These are phyloP conservation scores for Mychonastes homosphaera DNA, from an alignment of 139 green algal species.

Conservation along the genomic window DNA sequence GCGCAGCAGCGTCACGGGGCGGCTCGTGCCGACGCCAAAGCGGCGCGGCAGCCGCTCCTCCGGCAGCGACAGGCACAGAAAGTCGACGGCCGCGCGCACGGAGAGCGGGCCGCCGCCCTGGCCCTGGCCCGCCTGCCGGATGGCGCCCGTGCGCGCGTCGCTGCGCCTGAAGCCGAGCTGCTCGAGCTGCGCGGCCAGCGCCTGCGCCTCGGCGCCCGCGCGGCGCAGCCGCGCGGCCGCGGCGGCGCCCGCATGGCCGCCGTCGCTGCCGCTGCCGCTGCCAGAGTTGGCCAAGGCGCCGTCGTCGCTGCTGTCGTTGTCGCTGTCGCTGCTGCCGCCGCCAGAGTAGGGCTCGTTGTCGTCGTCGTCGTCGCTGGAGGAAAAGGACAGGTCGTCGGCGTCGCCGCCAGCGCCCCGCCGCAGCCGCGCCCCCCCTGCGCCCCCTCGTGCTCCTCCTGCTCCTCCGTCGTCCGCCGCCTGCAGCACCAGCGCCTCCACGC, in stretches of 20 bases:
- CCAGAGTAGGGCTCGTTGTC: background rate
- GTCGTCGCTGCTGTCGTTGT: too few relatives aligned
- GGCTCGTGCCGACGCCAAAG: constrained; percentile 38
- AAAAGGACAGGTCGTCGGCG: too few relatives aligned
- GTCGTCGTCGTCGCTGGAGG: constrained; percentile 1
- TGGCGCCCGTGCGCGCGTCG: constrained; percentile 29
- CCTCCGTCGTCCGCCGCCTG: constrained; percentile 9
- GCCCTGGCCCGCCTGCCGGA: background rate
- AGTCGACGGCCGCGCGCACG: constrained; percentile 49
- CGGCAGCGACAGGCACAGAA: constrained; percentile 56
- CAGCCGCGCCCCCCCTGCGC: background rate
- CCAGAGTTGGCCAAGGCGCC: too few relatives aligned
- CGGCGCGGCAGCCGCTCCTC: constrained; percentile 44
- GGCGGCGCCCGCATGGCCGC: too few relatives aligned
- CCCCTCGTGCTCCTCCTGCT: background rate
- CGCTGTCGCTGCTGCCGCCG: too few relatives aligned
- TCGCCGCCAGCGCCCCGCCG: background rate
- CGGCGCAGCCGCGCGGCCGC: too few relatives aligned
- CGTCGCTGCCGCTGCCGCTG: too few relatives aligned
- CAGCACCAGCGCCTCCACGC: constrained; percentile 29
- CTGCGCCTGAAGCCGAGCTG: constrained; percentile 41
- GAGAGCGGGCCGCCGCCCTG: constrained; percentile 1
- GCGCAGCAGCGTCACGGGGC: background rate
- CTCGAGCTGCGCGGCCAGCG: constrained; percentile 24
- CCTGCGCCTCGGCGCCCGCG: background rate